A percentile compares a stretch with the other conserved stretches of the same genome.
Evolutionary conservation across 2,329 filamentous ascomycete genomes (phyloP).

Genomic region (Alternaria sp.): DNA sequence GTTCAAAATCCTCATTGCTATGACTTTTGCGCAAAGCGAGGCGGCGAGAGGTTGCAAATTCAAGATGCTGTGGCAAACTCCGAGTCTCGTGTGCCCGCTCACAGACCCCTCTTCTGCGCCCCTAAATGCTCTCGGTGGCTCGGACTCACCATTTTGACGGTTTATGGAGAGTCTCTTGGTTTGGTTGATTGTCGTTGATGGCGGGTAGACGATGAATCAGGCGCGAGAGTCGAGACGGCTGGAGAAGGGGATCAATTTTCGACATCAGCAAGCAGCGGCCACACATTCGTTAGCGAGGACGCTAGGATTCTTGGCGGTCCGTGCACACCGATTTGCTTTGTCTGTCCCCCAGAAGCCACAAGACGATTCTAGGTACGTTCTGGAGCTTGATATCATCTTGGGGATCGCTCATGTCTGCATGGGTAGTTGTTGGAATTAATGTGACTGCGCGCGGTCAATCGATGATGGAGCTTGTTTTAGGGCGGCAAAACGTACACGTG

Average conservation of each 20-base stretch:
- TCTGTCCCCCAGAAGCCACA: background rate
- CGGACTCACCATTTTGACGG: conserved; percentile 53
- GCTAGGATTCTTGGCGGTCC: conserved; percentile 8
- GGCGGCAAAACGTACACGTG: conserved; percentile 12
- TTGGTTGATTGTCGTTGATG: conserved; percentile 39
- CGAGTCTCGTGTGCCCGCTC: conserved; percentile 47
- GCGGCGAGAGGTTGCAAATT: conserved; percentile 31
- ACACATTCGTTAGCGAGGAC: conserved; percentile 1
- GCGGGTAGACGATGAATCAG: conserved; percentile 47
- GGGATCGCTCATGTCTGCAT: background rate
- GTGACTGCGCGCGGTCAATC: background rate
- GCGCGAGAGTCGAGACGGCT: conserved; percentile 48
- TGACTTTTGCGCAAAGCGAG: conserved; percentile 18
- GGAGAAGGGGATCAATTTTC: conserved; percentile 14
- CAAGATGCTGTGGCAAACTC: conserved; percentile 43
- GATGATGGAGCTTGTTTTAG: conserved; percentile 6
- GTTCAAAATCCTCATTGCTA: conserved; percentile 24
- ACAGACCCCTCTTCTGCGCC: conserved; percentile 19
- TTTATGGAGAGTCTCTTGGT: conserved; percentile 45
- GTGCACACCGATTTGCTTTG: background rate
- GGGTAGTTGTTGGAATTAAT: background rate
- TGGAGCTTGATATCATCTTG: background rate
- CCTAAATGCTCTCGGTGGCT: conserved; percentile 16
- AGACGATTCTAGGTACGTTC: background rate
- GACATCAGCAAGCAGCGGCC: conserved; percentile 1